Base-by-base conservation (phyloP, 2,329 filamentous ascomycete species). In the Phyllosticta capitalensis region DNA sequence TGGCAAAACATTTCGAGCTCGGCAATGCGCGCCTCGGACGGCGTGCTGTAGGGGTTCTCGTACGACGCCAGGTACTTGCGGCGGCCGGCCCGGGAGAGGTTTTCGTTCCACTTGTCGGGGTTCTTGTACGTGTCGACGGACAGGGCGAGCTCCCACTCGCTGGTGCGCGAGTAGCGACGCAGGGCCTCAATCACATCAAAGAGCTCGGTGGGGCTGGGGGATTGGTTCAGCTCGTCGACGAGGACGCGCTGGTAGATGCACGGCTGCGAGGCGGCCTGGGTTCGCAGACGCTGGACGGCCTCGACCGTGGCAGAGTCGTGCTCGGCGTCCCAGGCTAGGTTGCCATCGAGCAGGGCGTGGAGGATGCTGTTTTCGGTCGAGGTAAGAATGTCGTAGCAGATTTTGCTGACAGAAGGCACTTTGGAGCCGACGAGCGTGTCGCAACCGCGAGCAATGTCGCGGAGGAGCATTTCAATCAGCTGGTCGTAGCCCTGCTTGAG, bases 161-260 rank as follows among this genome's bases (percentile, higher is more conserved):
- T 54, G 12, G 58, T 60, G 22, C 58, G 58, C 12, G 58, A 54
- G 54, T 60, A 60, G 21, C 58, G 58, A 21, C 58, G 54, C 54
- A 60, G 50, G 22, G 20, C 58, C 14, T 60, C 58, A 21, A 60
- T 60, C 28, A 56, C 58, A 49, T 60, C 58, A 54, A 60, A 60
- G 9, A 60, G 54, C 58, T 60, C 54, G 50, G 58, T 54, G 12
- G 58, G 58, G n/a, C 54, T 53, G 49, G 54, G 54, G 19, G 58
- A 60, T 49, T 60, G 58, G 58, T 56, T 56, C 45, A 60, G 54
- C 50, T 60, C 58, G 58, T 60, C 58, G 58, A 60, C 58, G 2
- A 60, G 58, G 28, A 60, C 58, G 24, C 58, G 58, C 54, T 60
- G 58, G 58, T 60, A 60, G 50, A 60, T 56, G 58, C 58, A 60